A percentile compares a stretch with the other conserved stretches of the same genome.
These are phyloP conservation scores for Casuarina equisetifolia DNA, from an alignment of 306 rosid genomes.

Conservation along the genomic window DNA sequence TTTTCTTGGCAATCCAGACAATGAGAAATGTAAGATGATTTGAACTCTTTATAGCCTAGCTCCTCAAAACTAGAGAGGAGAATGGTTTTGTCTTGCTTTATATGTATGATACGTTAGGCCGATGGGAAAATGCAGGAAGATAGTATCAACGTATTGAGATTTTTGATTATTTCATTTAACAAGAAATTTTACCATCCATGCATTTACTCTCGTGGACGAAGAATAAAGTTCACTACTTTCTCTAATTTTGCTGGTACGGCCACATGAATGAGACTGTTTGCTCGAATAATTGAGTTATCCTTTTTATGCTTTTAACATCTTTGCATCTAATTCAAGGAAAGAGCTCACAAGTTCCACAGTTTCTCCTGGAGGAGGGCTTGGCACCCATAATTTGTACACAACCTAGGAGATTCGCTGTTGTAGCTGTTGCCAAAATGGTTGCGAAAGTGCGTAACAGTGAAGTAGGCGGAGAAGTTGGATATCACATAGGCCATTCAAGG, in stretches of 20 bases:
- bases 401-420: conserved; percentile 93
- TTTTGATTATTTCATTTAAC: neutral
- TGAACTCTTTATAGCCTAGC: neutral
- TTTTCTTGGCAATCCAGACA: neutral
- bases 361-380: conserved; percentile 75
- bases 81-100: neutral
- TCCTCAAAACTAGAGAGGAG: neutral
- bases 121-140: neutral
- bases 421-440: conserved; percentile 84
- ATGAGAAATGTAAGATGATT: neutral
- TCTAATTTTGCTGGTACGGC: conserved; percentile 4
- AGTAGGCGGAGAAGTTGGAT: conserved; percentile 85
- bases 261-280: neutral
- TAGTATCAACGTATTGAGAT: too few relatives aligned
- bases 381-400: conserved; percentile 78
- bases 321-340: conserved; percentile 52
- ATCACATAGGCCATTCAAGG: conserved; percentile 84
- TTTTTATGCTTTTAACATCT: conserved; percentile 15
- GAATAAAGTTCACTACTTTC: neutral
- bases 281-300: conserved; percentile 19
- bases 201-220: conserved; percentile 14
- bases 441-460: conserved; percentile 73
- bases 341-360: conserved; percentile 94
- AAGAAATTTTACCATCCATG: conserved; percentile 1
- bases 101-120: neutral